Evolutionary conservation across 2,329 filamentous ascomycete genomes (phyloP), one percentile per base, ranked within the genome.

Genomic region (Aspergillus fructus): DNA sequence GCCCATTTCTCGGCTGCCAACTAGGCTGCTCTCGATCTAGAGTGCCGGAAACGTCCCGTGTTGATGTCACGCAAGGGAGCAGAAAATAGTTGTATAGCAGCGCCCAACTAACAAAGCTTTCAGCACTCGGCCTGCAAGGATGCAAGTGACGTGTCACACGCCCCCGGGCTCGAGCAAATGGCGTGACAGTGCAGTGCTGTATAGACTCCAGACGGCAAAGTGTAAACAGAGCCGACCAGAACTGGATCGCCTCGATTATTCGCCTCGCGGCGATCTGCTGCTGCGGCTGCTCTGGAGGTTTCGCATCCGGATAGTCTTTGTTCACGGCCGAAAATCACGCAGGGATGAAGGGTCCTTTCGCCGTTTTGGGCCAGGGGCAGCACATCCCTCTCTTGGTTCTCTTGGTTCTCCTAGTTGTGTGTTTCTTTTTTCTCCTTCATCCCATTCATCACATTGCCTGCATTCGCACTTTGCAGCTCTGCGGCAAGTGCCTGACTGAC

Each of bases 51-150:
- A 11, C 13, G 24, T 21, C 34, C 37, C n/a, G n/a, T 41, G 37
- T 49, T n/a, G 45, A 49, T 41, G 53, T 55, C 53, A 55, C 45
- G 53, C 53, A 55, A 55, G 53, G 53, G 53, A 49, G 43, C 19
- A 40, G 33, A 11, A 11, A 40, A 8, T 34, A 21, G 12, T 15
- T 49, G 17, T 40, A 39, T 48, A 46, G 21, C 37, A 23, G 27
- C 40, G 23, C 13, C 37, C 21, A 19, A 24, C 42, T 45, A 27
- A 12, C 33, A 47, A 41, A 41, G 42, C 52, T 49, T 54, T 37
- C 52, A 54, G 34, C 41, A 40, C 37, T 30, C 23, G n/a, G 30
- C 27, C 40, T 45, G 51, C 45, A 49, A 42, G 43, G 52, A 49
- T 30, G 30, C 51, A 40, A 54, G 52, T 48, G 52, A 54, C 52